Conservation (phyloP, 2,329 filamentous ascomycete genomes). For the Cryphonectria radicalis region DNA sequence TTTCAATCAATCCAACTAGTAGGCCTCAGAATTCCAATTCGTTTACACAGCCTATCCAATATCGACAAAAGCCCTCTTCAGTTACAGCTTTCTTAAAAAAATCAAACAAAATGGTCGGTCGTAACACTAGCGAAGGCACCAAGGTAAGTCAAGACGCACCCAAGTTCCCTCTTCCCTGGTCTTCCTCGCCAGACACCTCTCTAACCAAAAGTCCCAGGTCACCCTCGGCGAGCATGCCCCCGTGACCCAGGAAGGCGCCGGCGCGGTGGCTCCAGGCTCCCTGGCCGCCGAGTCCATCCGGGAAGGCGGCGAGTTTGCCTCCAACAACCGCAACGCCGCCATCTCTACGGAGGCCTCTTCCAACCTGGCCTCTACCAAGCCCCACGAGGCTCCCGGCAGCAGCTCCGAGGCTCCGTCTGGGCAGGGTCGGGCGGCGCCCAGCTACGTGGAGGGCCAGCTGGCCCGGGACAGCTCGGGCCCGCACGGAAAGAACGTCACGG, state of each 20-base stretch:
- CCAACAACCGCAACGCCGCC: constrained; percentile 58
- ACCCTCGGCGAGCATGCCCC: constrained; percentile 51
- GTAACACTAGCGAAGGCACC: constrained; percentile 23
- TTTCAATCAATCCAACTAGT: not conserved
- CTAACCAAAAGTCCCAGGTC: constrained; percentile 44
- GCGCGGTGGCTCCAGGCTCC: constrained; percentile 68
- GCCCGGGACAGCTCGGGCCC: constrained; percentile 28
- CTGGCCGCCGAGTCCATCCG: constrained; percentile 75
- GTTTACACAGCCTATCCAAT: not conserved
- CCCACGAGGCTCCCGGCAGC: constrained; percentile 6
- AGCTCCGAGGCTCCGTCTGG: constrained; percentile 11
- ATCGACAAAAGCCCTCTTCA: not conserved
- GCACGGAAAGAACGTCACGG: constrained; percentile 36
- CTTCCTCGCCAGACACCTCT: not conserved
- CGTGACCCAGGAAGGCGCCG: constrained; percentile 62
- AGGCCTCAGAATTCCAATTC: not conserved
- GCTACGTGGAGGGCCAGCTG: constrained; percentile 31
- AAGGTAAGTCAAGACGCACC: constrained; percentile 18
- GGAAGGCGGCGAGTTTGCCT: constrained; percentile 61
- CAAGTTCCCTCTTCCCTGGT: not conserved
- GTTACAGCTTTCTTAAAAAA: not conserved
- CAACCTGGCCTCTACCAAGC: constrained; percentile 5
- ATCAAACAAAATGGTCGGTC: constrained; percentile 22
- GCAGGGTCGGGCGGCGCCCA: constrained; percentile 32
- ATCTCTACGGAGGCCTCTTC: constrained; percentile 3